phyloP scores from a whole-genome alignment of 371 early-diverging fungal genomes.

The Dinochytrium kinnereticum region DNA sequence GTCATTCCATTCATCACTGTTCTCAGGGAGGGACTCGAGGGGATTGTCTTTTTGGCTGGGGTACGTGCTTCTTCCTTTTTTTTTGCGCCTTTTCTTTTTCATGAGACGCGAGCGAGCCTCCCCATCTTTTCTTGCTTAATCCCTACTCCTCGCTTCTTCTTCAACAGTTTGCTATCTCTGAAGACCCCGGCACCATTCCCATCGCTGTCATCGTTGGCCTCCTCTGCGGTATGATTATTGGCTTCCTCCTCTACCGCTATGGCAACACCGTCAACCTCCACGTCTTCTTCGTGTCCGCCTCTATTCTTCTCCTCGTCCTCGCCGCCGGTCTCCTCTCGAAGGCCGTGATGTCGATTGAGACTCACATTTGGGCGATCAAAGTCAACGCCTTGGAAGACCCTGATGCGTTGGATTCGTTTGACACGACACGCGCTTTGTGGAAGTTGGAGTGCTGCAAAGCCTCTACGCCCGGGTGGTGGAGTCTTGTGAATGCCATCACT shows the following conservation, averaged over 20 bases:
- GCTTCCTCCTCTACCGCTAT: constrained; percentile 66
- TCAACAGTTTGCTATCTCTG: constrained; percentile 53
- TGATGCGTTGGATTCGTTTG: background rate
- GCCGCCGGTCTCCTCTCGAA: constrained; percentile 76
- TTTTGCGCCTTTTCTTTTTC: background rate
- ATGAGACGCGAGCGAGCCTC: no score
- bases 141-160: background rate
- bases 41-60: constrained; percentile 82
- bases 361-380: constrained; percentile 42
- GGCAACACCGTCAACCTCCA: constrained; percentile 69
- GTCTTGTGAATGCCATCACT: constrained; percentile 72
- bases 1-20: constrained; percentile 80
- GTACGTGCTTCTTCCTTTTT: constrained; percentile 43
- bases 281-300: constrained; percentile 77
- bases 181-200: constrained; percentile 72
- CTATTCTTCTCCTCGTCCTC: constrained; percentile 73
- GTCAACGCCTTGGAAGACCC: constrained; percentile 17
- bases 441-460: constrained; percentile 61
- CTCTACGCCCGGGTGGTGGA: constrained; percentile 67
- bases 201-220: constrained; percentile 74
- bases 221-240: constrained; percentile 67
- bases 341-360: constrained; percentile 65
- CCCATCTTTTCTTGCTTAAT: no score
- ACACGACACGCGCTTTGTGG: constrained; percentile 30
- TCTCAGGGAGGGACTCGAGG: constrained; percentile 81